phyloP scores from a whole-genome alignment of 306 rosid species.

The Inga laurina region DNA sequence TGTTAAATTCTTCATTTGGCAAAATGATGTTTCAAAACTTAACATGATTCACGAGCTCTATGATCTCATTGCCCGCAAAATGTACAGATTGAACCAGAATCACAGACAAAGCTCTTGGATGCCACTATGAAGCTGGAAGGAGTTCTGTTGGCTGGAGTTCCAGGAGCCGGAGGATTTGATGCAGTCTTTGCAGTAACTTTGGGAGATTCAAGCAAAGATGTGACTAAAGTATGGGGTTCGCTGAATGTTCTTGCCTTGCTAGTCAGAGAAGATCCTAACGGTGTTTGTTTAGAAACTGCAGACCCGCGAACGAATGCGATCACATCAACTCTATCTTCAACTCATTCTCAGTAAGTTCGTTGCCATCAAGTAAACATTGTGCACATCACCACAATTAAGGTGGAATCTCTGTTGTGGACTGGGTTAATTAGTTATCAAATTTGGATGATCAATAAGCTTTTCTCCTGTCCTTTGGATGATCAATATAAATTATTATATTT shows the following conservation, averaged over 20 bases:
- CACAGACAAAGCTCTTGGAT: slow-evolving; percentile 84
- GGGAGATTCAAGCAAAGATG: slow-evolving; percentile 66
- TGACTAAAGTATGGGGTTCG: slow-evolving; percentile 59
- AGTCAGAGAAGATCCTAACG: slow-evolving; percentile 95
- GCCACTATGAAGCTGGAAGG: slow-evolving; percentile 93
- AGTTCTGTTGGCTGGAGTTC: slow-evolving; percentile 92
- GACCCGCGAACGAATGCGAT: slow-evolving; percentile 78
- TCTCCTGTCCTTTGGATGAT: not conserved
- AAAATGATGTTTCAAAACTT: slow-evolving; percentile 16
- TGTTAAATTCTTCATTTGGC: not conserved
- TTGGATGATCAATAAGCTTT: not conserved
- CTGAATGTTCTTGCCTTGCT: slow-evolving; percentile 80
- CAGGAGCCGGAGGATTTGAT: slow-evolving; percentile 99
- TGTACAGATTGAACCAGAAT: slow-evolving; percentile 88
- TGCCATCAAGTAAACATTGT: slow-evolving; percentile 29
- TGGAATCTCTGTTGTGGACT: slow-evolving; percentile 29
- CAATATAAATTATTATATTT: not conserved
- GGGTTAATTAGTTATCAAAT: slow-evolving; percentile 18
- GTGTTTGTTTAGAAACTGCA: slow-evolving; percentile 71
- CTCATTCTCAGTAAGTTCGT: slow-evolving; percentile 48
- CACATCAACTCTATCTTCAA: slow-evolving; percentile 68
- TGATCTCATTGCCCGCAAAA: slow-evolving; percentile 22
- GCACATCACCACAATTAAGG: slow-evolving; percentile 17
- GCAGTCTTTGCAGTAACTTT: slow-evolving; percentile 85
- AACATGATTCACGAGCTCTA: slow-evolving; percentile 1